These are phyloP conservation scores for Casuarina glauca DNA, from an alignment of 306 rosid genomes.

Conservation along the genomic window DNA sequence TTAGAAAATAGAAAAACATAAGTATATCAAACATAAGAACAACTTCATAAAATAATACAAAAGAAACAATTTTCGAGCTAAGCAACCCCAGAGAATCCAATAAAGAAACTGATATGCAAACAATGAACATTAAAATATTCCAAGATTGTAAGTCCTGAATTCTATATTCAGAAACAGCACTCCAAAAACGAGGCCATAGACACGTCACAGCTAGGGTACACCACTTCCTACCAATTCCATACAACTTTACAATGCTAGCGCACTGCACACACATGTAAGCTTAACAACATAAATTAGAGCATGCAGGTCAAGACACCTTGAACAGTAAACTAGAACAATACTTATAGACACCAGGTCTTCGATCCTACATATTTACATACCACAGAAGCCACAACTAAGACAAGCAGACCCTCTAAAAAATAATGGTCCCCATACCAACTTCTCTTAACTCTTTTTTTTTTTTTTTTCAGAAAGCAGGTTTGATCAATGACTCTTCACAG, in stretches of 20 bases:
- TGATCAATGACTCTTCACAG: background rate
- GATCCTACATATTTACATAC: background rate
- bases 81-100: conserved; percentile 5
- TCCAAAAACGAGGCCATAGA: background rate
- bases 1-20: conserved; percentile 18
- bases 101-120: conserved; percentile 16
- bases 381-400: conserved; percentile 1
- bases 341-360: background rate
- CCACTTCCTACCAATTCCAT: background rate
- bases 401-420: background rate
- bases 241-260: background rate
- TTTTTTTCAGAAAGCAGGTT: background rate
- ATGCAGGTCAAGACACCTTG: background rate
- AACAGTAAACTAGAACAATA: background rate
- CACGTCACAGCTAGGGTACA: background rate
- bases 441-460: background rate
- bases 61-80: background rate
- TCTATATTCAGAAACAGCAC: background rate
- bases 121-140: conserved; percentile 10
- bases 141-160: background rate
- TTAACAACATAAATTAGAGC: background rate
- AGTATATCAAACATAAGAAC: conserved; percentile 10
- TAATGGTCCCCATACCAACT: background rate
- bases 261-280: background rate
- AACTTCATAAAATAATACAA: conserved; percentile 8